Percentiles rank a stretch among this genome's conserved stretches.
Conservation (phyloP, 2,329 filamentous ascomycete genomes). For the Xylariaceae sp. region DNA sequence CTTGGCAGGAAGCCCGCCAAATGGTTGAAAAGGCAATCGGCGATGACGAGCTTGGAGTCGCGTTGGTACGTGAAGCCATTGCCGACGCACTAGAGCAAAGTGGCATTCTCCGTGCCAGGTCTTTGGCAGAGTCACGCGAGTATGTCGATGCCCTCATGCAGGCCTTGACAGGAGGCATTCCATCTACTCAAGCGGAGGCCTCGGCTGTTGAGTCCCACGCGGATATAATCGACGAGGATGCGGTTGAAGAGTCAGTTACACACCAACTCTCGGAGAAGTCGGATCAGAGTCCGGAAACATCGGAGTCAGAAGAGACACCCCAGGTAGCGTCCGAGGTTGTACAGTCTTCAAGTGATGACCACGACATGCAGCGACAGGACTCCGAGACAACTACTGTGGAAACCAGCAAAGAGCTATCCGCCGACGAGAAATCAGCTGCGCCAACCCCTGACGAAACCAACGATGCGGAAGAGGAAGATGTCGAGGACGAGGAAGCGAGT, state of each 20-base stretch:
- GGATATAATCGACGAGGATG: conserved; percentile 9
- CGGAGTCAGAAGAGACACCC: not conserved
- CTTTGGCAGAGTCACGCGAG: conserved; percentile 40
- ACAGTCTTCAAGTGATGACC: not conserved
- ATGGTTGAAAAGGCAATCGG: conserved; percentile 54
- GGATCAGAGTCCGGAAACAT: not conserved
- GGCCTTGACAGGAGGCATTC: conserved; percentile 37
- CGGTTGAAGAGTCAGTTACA: conserved; percentile 3
- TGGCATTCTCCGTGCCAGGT: conserved; percentile 43
- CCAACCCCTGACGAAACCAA: not conserved
- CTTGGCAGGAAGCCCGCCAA: conserved; percentile 50
- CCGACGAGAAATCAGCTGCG: conserved; percentile 2
- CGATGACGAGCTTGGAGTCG: conserved; percentile 49
- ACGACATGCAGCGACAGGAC: not conserved
- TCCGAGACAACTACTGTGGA: not conserved
- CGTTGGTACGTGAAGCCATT: conserved; percentile 48
- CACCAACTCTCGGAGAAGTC: not conserved
- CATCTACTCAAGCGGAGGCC: conserved; percentile 10
- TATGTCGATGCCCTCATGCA: conserved; percentile 48
- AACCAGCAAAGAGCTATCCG: not conserved
- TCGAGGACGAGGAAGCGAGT: conserved; percentile 8
- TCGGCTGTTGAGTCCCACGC: conserved; percentile 2
- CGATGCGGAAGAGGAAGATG: conserved; percentile 17
- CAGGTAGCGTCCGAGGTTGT: not conserved
- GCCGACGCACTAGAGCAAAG: conserved; percentile 51